Conservation (phyloP, 2,329 filamentous ascomycete genomes). For the Ophiostoma himal-ulmi region DNA sequence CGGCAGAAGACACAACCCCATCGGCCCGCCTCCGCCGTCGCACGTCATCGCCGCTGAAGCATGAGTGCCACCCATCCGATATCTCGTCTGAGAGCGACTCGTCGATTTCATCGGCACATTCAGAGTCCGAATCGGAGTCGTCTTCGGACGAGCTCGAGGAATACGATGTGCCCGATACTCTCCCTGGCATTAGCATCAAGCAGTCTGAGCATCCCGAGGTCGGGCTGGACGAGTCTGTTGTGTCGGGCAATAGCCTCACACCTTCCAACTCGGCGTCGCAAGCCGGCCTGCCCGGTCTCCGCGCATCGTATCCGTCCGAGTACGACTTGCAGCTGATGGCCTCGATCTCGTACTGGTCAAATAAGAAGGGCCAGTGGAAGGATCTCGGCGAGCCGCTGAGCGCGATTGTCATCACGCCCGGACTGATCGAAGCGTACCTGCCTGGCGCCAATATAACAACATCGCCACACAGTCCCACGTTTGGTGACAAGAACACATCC, state of each 20-base stretch:
- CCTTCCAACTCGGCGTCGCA: slow-evolving; percentile 82
- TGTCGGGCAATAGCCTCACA: slow-evolving; percentile 57
- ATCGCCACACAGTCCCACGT: slow-evolving; percentile 15
- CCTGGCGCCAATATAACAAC: slow-evolving; percentile 12
- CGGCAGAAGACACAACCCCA: slow-evolving; percentile 40
- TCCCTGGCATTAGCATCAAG: slow-evolving; percentile 53
- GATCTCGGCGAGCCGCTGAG: slow-evolving; percentile 49
- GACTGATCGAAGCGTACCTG: slow-evolving; percentile 47
- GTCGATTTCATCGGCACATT: slow-evolving; percentile 50
- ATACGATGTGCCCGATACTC: slow-evolving; percentile 53
- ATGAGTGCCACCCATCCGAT: slow-evolving; percentile 88
- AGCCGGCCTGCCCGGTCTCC: slow-evolving; percentile 52
- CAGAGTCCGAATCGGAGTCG: slow-evolving; percentile 42
- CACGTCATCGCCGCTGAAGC: slow-evolving; percentile 88
- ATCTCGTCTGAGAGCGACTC: slow-evolving; percentile 56
- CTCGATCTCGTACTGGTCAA: slow-evolving; percentile 57
- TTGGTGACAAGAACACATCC: slow-evolving; percentile 17
- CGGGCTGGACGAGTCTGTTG: slow-evolving; percentile 35
- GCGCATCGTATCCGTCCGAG: slow-evolving; percentile 40
- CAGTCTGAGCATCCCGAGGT: slow-evolving; percentile 36
- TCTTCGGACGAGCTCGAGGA: slow-evolving; percentile 55
- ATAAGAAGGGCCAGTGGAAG: slow-evolving; percentile 55
- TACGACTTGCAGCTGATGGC: slow-evolving; percentile 46
- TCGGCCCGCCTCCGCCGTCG: slow-evolving; percentile 56
- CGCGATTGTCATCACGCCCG: slow-evolving; percentile 52